Base-by-base conservation (phyloP, 768 basidiomycete genomes). In the Serendipita vermifera region DNA sequence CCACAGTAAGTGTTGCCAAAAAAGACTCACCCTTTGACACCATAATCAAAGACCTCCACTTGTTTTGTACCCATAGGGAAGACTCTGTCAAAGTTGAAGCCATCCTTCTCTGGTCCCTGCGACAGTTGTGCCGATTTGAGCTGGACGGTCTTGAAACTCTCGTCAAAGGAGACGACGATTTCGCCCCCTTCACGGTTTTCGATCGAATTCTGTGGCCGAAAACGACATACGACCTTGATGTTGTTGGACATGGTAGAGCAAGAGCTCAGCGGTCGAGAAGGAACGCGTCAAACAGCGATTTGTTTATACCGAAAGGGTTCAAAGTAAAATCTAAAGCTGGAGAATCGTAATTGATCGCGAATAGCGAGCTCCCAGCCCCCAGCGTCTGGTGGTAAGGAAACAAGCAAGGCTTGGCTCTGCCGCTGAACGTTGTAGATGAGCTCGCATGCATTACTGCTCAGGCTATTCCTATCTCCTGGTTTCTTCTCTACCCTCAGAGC, bases 151-250 rank as follows among this genome's bases (percentile, higher is more conserved):
- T 85, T 84, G 29, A 88, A 73, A 72, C 86, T 85, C 59, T 90
- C 88, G 68, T 82, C 83, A 70, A 94, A 92, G 61, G 82, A 74
- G 39, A 93, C 90, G 59, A 98, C 85, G 65, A 90, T 83, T 68
- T 92, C 83, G 60, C 90, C 80, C 61, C 90, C 82, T 72, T 93
- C 85, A 64, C 87, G 79, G 59, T 78, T 71, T 71, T 99, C 96
- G 64, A 94, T 81, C 57, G 89, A 73, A 72, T 99, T 99, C 60
- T 86, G 79, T 4, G 96, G 96, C 60, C 96, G 91, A 72, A 98
- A 99, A 94, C 94, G 90, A 78, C 94, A 98, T 62, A 99, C 90
- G 66, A 99, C 96, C 76, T 98, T 94, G 78, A 94, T 92, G 69
- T 93, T 93, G 62, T 82, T 91, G 60, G 75, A 74, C 46, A 51